Evolutionary conservation across 2,329 filamentous ascomycete genomes (phyloP).

Genomic region (Fusarium longipes): DNA sequence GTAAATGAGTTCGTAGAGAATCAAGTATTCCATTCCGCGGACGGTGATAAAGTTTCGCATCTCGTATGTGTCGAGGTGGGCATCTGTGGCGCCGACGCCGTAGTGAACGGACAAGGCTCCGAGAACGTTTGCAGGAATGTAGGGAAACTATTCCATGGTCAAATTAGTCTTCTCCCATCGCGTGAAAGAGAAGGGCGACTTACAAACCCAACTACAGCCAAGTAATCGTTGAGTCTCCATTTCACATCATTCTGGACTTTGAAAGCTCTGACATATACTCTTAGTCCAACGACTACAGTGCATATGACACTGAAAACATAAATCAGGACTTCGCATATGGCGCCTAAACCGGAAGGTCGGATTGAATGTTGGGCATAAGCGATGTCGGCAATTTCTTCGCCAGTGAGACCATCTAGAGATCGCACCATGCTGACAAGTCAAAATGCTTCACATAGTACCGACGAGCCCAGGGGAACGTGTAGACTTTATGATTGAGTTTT

Average conservation of each 20-base stretch:
- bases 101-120: constrained; percentile 19
- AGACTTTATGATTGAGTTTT: not conserved
- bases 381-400: not conserved
- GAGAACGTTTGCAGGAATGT: constrained; percentile 21
- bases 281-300: not conserved
- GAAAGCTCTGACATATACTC: constrained; percentile 13
- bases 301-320: not conserved
- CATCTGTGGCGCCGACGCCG: constrained; percentile 17
- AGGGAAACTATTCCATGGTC: not conserved
- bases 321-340: not conserved
- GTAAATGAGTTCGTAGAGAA: constrained; percentile 28
- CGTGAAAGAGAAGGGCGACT: not conserved
- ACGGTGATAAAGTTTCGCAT: constrained; percentile 14
- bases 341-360: not conserved
- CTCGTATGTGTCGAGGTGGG: constrained; percentile 6
- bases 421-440: not conserved
- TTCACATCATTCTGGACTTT: not conserved
- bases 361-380: not conserved
- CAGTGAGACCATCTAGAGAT: not conserved
- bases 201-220: constrained; percentile 28
- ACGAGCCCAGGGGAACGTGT: not conserved
- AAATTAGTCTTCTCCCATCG: not conserved
- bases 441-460: not conserved
- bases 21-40: constrained; percentile 25
- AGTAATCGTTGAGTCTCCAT: constrained; percentile 30